Evolutionary conservation across 2,329 filamentous ascomycete genomes (phyloP).

Genomic region (Clarireedia paspali): DNA sequence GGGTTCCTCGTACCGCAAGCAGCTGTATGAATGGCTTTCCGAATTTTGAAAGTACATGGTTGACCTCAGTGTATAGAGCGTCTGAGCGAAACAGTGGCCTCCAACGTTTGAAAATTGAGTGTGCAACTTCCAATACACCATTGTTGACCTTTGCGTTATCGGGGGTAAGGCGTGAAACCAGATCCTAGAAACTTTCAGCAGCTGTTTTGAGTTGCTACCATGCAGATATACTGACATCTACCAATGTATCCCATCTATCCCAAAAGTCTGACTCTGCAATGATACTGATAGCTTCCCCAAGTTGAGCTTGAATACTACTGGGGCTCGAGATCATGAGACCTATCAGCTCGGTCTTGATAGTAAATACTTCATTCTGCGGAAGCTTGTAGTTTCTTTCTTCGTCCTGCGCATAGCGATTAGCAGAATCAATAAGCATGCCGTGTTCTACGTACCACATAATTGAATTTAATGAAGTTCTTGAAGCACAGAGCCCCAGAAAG

Average conservation of each 20-base stretch:
- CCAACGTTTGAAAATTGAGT: slow-evolving; percentile 97
- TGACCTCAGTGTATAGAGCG: slow-evolving; percentile 88
- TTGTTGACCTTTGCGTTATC: slow-evolving; percentile 81
- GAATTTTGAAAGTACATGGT: slow-evolving; percentile 86
- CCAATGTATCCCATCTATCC: slow-evolving; percentile 91
- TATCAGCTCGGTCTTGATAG: slow-evolving; percentile 92
- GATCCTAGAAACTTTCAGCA: slow-evolving; percentile 48
- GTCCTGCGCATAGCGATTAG: slow-evolving; percentile 43
- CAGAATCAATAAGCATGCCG: neutral
- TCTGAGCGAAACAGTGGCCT: slow-evolving; percentile 89
- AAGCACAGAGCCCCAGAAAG: slow-evolving; percentile 88
- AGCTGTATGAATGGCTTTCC: slow-evolving; percentile 75
- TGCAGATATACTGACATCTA: slow-evolving; percentile 50
- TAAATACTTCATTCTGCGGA: slow-evolving; percentile 69
- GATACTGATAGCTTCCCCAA: slow-evolving; percentile 92
- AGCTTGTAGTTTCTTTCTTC: slow-evolving; percentile 93
- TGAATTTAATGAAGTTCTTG: slow-evolving; percentile 95
- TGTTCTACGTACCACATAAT: slow-evolving; percentile 64
- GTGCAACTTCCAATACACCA: slow-evolving; percentile 91
- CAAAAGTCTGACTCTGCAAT: slow-evolving; percentile 99
- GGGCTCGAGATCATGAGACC: slow-evolving; percentile 94
- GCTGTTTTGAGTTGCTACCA: neutral
- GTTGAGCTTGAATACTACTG: slow-evolving; percentile 78
- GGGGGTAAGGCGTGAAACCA: slow-evolving; percentile 77
- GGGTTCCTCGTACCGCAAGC: slow-evolving; percentile 50